Evolutionary conservation across 1,139 yeast genomes (phyloP).

Genomic region (Candida tropicalis): DNA sequence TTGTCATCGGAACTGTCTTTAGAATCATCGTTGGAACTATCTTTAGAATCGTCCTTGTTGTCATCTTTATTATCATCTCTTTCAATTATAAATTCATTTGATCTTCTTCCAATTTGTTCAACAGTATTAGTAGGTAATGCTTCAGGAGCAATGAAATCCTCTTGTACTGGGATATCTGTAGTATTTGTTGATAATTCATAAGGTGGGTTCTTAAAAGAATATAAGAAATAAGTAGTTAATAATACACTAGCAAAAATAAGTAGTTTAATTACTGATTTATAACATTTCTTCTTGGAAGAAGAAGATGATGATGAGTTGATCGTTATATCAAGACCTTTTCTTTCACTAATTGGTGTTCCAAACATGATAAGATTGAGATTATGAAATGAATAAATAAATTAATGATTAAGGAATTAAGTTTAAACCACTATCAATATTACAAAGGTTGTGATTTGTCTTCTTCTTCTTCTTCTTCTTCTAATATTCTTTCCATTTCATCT

Average conservation of each 20-base stretch:
- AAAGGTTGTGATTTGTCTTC: neutral
- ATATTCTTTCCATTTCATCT: neutral
- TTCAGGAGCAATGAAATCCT: neutral
- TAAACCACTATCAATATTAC: too few species aligned
- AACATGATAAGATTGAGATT: neutral
- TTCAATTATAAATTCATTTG: slow-evolving; percentile 1
- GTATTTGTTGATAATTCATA: neutral
- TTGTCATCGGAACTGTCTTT: neutral
- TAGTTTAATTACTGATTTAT: neutral
- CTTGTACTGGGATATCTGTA: neutral
- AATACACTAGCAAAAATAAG: neutral
- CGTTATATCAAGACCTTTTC: slow-evolving; percentile 7
- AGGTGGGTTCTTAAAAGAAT: neutral
- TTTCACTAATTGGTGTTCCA: slow-evolving; percentile 7
- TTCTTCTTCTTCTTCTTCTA: neutral
- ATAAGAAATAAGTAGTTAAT: neutral
- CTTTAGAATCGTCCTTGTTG: neutral
- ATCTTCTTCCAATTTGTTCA: slow-evolving; percentile 2
- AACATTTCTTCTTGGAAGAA: neutral
- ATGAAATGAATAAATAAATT: neutral
- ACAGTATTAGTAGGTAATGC: neutral
- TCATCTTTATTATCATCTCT: neutral
- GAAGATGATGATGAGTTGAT: neutral
- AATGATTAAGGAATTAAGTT: neutral
- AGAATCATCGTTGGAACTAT: neutral